Conservation (phyloP, 257 asterid species). For the Euphrasia confusa region DNA sequence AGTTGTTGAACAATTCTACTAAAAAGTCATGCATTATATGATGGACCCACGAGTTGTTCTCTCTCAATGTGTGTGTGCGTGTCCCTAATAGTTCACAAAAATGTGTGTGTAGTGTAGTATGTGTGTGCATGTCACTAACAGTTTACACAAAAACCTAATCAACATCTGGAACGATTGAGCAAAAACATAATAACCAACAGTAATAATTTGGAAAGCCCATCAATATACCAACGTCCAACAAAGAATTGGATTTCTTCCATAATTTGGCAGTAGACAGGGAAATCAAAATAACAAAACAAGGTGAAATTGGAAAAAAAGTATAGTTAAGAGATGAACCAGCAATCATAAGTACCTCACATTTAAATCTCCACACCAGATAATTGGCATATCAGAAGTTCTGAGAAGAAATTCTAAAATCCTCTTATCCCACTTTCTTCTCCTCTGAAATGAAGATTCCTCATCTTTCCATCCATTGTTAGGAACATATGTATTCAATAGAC, state of each 20-base stretch:
- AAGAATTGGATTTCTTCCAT: not conserved
- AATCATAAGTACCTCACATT: slow-evolving; percentile 65
- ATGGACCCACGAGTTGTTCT: not conserved
- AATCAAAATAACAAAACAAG: slow-evolving; percentile 2
- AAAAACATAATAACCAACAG: slow-evolving; percentile 10
- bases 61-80: not conserved
- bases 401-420: slow-evolving; percentile 74
- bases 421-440: slow-evolving; percentile 99
- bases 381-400: slow-evolving; percentile 70
- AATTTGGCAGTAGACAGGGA: slow-evolving; percentile 9
- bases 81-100: no score
- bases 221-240: not conserved
- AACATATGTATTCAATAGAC: slow-evolving; percentile 69
- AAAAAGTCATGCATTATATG: not conserved
- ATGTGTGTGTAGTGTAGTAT: no score
- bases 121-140: not conserved
- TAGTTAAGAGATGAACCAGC: slow-evolving; percentile 9
- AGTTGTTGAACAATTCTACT: slow-evolving; percentile 5
- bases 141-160: slow-evolving; percentile 9
- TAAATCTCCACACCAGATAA: slow-evolving; percentile 96
- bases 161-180: not conserved
- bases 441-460: slow-evolving; percentile 75
- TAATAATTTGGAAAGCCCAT: not conserved
- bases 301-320: slow-evolving; percentile 9
- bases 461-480: slow-evolving; percentile 99